Conservation (phyloP, 768 basidiomycete genomes). For the Lactifluus volemus region DNA sequence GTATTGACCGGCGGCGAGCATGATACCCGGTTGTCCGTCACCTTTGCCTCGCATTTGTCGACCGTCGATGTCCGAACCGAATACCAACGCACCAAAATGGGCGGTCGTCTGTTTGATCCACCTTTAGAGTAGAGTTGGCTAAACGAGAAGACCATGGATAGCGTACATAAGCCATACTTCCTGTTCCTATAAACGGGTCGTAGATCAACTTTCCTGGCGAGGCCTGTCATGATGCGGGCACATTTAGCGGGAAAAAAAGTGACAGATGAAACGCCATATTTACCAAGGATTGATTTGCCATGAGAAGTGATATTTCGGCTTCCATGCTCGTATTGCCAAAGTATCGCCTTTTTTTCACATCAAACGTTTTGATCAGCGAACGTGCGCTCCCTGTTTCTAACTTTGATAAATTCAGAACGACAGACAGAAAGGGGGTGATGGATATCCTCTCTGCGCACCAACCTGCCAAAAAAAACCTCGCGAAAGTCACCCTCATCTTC, state of each 20-base stretch:
- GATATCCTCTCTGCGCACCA: conserved; percentile 48
- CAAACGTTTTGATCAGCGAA: conserved; percentile 55
- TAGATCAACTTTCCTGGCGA: conserved; percentile 86
- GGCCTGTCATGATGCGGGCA: conserved; percentile 40
- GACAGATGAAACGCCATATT: conserved; percentile 12
- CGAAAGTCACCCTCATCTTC: conserved; percentile 61
- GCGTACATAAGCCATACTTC: conserved; percentile 81
- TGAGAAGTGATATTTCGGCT: conserved; percentile 86
- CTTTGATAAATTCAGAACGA: conserved; percentile 27
- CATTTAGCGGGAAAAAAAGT: not conserved
- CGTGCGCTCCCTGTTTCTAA: conserved; percentile 60
- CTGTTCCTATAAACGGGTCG: conserved; percentile 93
- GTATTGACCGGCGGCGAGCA: conserved; percentile 79
- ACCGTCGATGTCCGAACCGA: conserved; percentile 95
- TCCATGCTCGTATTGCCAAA: conserved; percentile 99
- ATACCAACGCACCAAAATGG: conserved; percentile 77
- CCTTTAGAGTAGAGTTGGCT: too few species aligned
- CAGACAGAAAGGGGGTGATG: not conserved
- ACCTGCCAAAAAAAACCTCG: conserved; percentile 76
- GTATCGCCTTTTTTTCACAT: conserved; percentile 83
- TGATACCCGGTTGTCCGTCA: conserved; percentile 57
- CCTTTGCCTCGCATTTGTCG: conserved; percentile 95
- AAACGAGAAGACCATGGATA: not conserved
- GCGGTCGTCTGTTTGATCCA: conserved; percentile 54
- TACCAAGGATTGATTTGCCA: conserved; percentile 94